A percentile compares a stretch with the other conserved stretches of the same genome.
phyloP scores from a whole-genome alignment of 225 moss, liverwort and hornwort genomes.

The Polytrichum formosum region DNA sequence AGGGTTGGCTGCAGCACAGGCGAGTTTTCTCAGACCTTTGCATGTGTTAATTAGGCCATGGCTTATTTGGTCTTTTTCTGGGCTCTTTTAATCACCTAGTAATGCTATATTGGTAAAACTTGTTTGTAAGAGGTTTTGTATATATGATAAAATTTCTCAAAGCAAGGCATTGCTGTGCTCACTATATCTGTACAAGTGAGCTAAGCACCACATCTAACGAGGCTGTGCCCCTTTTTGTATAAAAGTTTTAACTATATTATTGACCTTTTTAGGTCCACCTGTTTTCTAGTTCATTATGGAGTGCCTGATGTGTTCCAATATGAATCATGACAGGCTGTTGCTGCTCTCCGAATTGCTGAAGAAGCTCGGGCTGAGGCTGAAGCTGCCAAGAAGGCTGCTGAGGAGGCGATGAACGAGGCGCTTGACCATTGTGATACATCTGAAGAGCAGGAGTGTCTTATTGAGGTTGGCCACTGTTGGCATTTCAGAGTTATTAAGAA shows the following conservation, averaged over 20 bases:
- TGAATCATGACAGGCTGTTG: conserved; percentile 60
- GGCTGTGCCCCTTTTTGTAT: too few relatives aligned
- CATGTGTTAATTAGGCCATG: background rate
- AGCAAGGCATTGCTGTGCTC: too few relatives aligned
- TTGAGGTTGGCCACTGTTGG: conserved; percentile 56
- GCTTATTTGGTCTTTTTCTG: too few relatives aligned
- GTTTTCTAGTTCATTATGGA: background rate
- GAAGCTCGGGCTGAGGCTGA: conserved; percentile 99
- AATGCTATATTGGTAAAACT: too few relatives aligned
- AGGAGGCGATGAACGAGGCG: conserved; percentile 99
- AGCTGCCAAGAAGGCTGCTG: conserved; percentile 99
- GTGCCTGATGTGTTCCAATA: background rate
- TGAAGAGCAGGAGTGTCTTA: conserved; percentile 74
- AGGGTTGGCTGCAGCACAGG: conserved; percentile 94
- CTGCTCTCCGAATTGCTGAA: conserved; percentile 97
- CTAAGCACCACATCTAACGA: too few relatives aligned
- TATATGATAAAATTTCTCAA: too few relatives aligned
- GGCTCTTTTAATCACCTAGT: background rate
- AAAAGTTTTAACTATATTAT: too few relatives aligned
- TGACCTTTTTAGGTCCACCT: too few relatives aligned
- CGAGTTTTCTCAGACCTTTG: conserved; percentile 5
- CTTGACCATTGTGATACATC: conserved; percentile 84
- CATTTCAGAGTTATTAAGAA: background rate
- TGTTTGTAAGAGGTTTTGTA: too few relatives aligned
- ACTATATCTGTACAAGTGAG: too few relatives aligned